A percentile compares a stretch with the other conserved stretches of the same genome.
Conservation (phyloP, 202 grass and related monocot species). For the Setaria italica region DNA sequence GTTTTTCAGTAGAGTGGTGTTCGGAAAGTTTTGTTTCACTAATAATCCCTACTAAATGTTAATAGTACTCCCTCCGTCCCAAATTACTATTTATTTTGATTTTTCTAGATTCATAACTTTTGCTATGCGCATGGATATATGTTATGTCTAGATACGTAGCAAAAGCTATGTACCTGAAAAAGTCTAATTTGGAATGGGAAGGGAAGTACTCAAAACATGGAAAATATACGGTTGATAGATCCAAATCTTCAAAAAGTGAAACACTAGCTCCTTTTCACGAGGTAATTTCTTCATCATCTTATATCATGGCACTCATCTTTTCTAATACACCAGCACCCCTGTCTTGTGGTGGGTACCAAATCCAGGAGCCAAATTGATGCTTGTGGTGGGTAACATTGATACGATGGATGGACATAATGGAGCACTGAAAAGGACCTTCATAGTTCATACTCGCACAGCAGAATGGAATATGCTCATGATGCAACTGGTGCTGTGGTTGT, state of each 20-base stretch:
- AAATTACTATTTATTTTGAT: too few relatives aligned
- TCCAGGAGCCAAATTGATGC: background rate
- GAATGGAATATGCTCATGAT: conserved; percentile 4
- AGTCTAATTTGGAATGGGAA: too few relatives aligned
- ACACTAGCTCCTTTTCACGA: background rate
- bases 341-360: background rate
- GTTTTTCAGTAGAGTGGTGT: background rate
- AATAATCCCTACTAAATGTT: background rate
- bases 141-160: too few relatives aligned
- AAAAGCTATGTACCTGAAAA: too few relatives aligned
- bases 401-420: background rate
- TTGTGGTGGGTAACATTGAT: background rate
- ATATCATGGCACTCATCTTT: background rate
- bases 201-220: background rate
- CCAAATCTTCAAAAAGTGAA: background rate
- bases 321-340: background rate
- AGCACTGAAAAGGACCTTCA: background rate
- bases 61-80: too few relatives aligned
- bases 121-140: too few relatives aligned
- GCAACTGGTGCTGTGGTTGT: background rate
- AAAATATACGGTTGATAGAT: background rate
- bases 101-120: too few relatives aligned
- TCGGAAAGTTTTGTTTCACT: background rate
- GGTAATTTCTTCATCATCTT: background rate
- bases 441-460: background rate